These are phyloP conservation scores for Ogataea ganodermae DNA, from an alignment of 805 yeast genomes.

Conservation along the genomic window DNA sequence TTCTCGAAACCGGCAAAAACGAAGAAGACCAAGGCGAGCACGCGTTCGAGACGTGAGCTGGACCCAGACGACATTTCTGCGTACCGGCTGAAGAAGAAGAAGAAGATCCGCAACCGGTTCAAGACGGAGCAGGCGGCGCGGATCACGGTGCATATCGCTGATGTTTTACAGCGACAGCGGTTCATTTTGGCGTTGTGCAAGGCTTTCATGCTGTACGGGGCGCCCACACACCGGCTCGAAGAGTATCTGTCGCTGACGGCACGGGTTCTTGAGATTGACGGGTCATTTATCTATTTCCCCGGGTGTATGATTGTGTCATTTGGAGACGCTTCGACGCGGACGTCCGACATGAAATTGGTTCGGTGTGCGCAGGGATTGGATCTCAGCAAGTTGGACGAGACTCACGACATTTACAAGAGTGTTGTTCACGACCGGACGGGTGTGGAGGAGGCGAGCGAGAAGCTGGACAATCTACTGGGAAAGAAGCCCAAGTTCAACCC, in stretches of 20 bases:
- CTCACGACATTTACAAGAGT: constrained; percentile 81
- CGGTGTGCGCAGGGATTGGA: constrained; percentile 89
- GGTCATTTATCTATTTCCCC: constrained; percentile 88
- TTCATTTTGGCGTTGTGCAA: constrained; percentile 84
- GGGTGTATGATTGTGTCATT: constrained; percentile 95
- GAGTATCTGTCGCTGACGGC: constrained; percentile 93
- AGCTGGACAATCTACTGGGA: constrained; percentile 67
- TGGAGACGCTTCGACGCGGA: constrained; percentile 92
- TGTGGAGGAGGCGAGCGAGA: constrained; percentile 79
- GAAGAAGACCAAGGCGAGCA: constrained; percentile 6
- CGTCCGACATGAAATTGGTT: constrained; percentile 89
- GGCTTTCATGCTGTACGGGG: constrained; percentile 91
- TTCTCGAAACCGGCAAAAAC: constrained; percentile 18
- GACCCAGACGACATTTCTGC: constrained; percentile 13
- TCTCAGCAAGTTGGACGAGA: constrained; percentile 74
- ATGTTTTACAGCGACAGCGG: constrained; percentile 80
- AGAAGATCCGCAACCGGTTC: constrained; percentile 30
- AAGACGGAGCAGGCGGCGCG: constrained; percentile 55
- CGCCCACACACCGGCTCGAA: constrained; percentile 93
- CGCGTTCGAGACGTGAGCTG: constrained; percentile 1
- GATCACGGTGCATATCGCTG: constrained; percentile 92
- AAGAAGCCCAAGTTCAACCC: constrained; percentile 65
- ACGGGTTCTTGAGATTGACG: constrained; percentile 88
- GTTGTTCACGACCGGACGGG: constrained; percentile 89
- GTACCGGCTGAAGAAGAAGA: constrained; percentile 26